phyloP scores from a whole-genome alignment of 805 yeast species.

The Ogataea pignaliae region DNA sequence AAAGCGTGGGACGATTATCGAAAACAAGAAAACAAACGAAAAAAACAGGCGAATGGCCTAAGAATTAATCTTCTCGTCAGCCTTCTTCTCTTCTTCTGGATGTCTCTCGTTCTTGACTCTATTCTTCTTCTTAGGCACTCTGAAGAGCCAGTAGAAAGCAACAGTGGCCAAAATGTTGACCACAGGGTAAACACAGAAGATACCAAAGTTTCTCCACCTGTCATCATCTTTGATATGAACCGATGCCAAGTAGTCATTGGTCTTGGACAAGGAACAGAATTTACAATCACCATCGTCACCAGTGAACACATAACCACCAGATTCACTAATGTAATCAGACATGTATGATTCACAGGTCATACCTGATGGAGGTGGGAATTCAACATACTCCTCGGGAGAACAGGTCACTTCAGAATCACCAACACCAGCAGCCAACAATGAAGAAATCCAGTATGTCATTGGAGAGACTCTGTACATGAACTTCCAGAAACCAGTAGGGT shows the following conservation, averaged over 20 bases:
- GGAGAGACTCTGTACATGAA: constrained; percentile 77
- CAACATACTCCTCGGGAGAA: constrained; percentile 41
- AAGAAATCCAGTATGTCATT: constrained; percentile 58
- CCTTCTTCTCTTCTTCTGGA: too few relatives aligned
- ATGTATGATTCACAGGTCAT: constrained; percentile 54
- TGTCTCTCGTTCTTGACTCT: background rate
- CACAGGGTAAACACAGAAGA: constrained; percentile 40
- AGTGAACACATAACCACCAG: constrained; percentile 44
- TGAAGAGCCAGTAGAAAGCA: constrained; percentile 1
- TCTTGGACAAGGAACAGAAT: constrained; percentile 52
- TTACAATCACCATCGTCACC: constrained; percentile 46
- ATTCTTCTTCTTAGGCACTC: constrained; percentile 3
- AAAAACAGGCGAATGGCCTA: too few relatives aligned
- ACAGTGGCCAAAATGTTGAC: constrained; percentile 31
- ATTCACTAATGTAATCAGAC: constrained; percentile 26
- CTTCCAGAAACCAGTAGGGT: constrained; percentile 65
- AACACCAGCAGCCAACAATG: constrained; percentile 50
- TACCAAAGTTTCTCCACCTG: constrained; percentile 60
- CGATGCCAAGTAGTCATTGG: constrained; percentile 39
- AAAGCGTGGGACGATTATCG: too few relatives aligned
- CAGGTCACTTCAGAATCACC: constrained; percentile 48
- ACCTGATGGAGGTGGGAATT: constrained; percentile 47
- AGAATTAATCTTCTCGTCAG: too few relatives aligned
- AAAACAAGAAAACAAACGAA: too few relatives aligned
- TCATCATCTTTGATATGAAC: constrained; percentile 37